Evolutionary conservation across 192 early-diverging fungal genomes (phyloP).

Genomic region (Lobosporangium transversale): DNA sequence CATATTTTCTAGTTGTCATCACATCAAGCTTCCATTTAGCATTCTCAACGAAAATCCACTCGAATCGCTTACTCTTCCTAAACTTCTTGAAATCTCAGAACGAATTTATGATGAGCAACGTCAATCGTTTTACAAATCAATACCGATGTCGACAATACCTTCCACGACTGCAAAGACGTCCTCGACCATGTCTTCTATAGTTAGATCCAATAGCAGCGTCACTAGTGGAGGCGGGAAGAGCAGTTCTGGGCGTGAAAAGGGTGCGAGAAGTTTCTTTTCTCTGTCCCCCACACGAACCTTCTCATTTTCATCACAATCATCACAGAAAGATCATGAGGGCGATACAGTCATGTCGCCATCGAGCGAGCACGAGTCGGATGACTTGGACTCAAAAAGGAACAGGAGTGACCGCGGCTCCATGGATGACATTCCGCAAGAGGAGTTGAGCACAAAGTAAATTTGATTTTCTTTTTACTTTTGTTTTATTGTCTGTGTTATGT

Average conservation of each 20-base stretch:
- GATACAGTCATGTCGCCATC: constrained; percentile 34
- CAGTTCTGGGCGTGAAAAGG: no score
- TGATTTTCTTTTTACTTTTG: background rate
- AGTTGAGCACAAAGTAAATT: constrained; percentile 32
- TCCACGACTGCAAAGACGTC: background rate
- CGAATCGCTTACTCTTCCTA: constrained; percentile 43
- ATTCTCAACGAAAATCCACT: constrained; percentile 47
- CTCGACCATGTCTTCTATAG: background rate
- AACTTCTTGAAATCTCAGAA: constrained; percentile 44
- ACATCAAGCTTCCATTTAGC: constrained; percentile 46
- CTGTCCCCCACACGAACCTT: constrained; percentile 20
- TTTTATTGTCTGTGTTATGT: background rate
- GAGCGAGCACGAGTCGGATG: background rate
- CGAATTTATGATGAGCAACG: constrained; percentile 59
- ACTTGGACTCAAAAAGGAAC: constrained; percentile 7
- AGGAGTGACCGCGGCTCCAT: constrained; percentile 15
- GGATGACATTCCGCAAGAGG: constrained; percentile 42
- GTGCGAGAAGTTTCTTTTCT: constrained; percentile 6
- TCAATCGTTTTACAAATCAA: constrained; percentile 51
- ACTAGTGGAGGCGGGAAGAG: constrained; percentile 2
- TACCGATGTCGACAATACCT: constrained; percentile 27
- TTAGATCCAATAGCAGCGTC: background rate
- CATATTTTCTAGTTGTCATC: constrained; percentile 34
- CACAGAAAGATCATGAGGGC: constrained; percentile 35
- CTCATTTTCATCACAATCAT: constrained; percentile 17